Evolutionary conservation across 2,329 filamentous ascomycete genomes (phyloP).

Genomic region (Catunica adiposa): DNA sequence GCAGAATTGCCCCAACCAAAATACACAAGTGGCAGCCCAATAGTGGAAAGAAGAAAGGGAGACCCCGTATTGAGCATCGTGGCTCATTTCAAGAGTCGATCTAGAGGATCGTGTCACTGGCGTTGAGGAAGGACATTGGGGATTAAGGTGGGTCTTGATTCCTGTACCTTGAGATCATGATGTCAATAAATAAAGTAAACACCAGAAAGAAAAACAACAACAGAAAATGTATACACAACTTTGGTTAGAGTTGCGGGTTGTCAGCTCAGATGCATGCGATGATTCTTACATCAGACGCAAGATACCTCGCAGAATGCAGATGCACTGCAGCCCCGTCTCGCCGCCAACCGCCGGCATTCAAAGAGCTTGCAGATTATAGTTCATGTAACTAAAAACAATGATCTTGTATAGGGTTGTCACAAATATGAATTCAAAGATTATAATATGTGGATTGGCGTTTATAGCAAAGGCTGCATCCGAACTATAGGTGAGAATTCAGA

Average conservation of each 20-base stretch:
- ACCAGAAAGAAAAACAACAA: neutral
- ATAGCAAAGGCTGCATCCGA: too few relatives aligned
- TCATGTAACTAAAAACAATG: too few relatives aligned
- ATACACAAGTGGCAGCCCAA: neutral
- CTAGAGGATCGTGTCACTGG: neutral
- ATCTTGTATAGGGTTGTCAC: too few relatives aligned
- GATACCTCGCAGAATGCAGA: constrained; percentile 1
- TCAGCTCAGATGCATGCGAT: neutral
- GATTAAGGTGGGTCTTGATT: neutral
- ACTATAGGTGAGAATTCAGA: too few relatives aligned
- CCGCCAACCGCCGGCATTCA: neutral
- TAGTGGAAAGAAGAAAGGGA: neutral
- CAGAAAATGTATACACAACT: neutral
- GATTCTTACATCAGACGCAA: neutral
- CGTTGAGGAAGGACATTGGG: neutral
- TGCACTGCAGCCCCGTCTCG: neutral
- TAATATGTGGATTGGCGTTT: too few relatives aligned
- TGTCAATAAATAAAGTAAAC: neutral
- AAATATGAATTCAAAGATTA: too few relatives aligned
- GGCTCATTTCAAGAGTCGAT: neutral
- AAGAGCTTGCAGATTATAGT: neutral
- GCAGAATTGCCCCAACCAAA: neutral
- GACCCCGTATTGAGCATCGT: neutral
- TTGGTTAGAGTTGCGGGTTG: too few relatives aligned
- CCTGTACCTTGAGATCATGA: neutral